Base-by-base conservation (phyloP, 306 rosid genomes). In the Quercus robur region DNA sequence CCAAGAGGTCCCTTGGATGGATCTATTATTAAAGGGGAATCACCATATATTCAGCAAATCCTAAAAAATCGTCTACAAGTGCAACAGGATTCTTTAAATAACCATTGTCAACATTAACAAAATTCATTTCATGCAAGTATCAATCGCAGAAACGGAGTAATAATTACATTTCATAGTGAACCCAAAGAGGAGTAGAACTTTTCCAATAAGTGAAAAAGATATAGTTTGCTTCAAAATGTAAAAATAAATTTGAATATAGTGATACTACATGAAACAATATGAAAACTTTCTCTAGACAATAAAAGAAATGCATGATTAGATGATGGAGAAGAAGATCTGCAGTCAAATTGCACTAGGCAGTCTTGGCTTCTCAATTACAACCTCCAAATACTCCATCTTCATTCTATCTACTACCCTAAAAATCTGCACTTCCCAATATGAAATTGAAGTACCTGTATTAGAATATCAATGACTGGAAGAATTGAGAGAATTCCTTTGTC, bases 391-490 rank as follows among this genome's bases (percentile, higher is more conserved):
- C 4, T 62, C 51, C 61, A 52, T 30, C 54, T 25, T 57, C 76
- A 26, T 35, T 72, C 28, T 8, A 38, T 62, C 69, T 14, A 74
- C 66, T 46, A 56, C 73, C 61, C 46, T 51, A 44, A 5, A 54
- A 44, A 70, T 75, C 55, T 78, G 46, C 55, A 84, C 68, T 61
- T 52, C 20, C 57, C 51, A 35, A 55, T 63, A 68, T 73, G 57
- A 79, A 21, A 75, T 25, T 25, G 13, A 67, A 23, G 62, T 87
- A 92, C 98, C 97, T 91, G 99, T 81, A 94, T 78, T 76, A 94
- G 89, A 82, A 90, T 86, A 80, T 93, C 97, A 88, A 94, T 83
- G 78, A 90, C 92, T 18, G 97, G 99, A 85, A 94, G 87, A 74
- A 86, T 79, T 69, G 97, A 90, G 80, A 91, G 89, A 66, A 94